Evolutionary conservation across 306 rosid genomes (phyloP).

Genomic region (Cicer chorassanicum): DNA sequence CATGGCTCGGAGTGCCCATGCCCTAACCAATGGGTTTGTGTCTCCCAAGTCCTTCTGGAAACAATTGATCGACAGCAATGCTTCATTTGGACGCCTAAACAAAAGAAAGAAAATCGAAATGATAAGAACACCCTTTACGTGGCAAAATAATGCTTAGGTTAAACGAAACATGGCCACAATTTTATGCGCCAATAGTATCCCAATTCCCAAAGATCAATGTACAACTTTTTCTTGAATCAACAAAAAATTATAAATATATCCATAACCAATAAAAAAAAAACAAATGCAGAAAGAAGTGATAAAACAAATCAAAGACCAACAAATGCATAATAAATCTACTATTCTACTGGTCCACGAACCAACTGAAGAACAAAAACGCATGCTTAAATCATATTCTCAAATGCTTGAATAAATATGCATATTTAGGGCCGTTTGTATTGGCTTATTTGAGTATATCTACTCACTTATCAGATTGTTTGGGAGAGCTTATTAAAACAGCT

Average conservation of each 20-base stretch:
- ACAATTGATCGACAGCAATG: conserved; percentile 86
- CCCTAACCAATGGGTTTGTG: conserved; percentile 86
- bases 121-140: conserved; percentile 3
- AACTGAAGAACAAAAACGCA: background rate
- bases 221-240: background rate
- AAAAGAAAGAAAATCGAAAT: conserved; percentile 33
- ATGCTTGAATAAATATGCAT: background rate
- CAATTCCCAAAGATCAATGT: background rate
- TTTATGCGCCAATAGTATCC: background rate
- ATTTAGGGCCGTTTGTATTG: background rate
- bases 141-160: conserved; percentile 18
- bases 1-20: conserved; percentile 96
- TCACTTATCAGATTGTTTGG: no score
- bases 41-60: conserved; percentile 95
- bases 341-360: background rate
- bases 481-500: no score
- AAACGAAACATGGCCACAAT: conserved; percentile 13
- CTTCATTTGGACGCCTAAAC: conserved; percentile 95
- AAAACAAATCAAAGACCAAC: conserved; percentile 17
- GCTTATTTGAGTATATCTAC: no score
- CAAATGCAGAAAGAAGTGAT: background rate
- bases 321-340: conserved; percentile 22
- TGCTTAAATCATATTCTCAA: conserved; percentile 22
- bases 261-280: background rate
- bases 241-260: background rate